phyloP scores from a whole-genome alignment of 495 filamentous ascomycete species.

The Penicillium desertorum region DNA sequence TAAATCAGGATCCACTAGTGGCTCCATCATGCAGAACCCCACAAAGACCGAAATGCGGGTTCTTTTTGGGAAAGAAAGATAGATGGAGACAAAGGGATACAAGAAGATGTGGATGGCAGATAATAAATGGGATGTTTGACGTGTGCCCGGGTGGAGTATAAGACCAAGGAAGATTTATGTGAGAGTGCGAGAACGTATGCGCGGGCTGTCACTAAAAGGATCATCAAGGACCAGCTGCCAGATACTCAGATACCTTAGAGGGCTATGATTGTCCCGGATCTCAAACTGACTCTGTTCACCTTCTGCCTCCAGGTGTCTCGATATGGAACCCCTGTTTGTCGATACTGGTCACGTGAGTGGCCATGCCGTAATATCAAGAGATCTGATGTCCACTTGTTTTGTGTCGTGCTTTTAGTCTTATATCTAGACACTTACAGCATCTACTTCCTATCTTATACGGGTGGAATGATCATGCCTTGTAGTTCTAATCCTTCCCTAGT shows the following conservation, averaged over 20 bases:
- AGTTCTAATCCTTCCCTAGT: not conserved
- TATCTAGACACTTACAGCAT: not conserved
- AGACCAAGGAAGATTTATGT: not conserved
- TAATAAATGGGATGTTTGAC: not conserved
- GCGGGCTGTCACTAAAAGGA: not conserved
- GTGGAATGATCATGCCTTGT: not conserved
- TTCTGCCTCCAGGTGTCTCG: not conserved
- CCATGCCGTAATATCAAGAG: conserved; percentile 6
- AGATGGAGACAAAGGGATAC: not conserved
- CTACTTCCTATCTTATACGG: not conserved
- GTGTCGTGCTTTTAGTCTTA: not conserved
- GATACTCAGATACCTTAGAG: conserved; percentile 3
- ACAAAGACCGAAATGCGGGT: not conserved
- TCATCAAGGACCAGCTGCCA: not conserved
- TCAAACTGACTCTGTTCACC: not conserved
- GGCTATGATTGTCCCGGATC: not conserved
- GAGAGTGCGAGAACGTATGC: not conserved
- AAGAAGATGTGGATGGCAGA: not conserved
- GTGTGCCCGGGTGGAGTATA: not conserved
- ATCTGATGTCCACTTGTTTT: not conserved
- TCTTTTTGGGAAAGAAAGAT: not conserved
- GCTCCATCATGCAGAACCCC: conserved; percentile 2
- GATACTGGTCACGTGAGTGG: conserved; percentile 3
- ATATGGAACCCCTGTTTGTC: conserved; percentile 22
- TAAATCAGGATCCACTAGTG: conserved; percentile 20